Conservation (phyloP, 176 grass and related monocot species). For the Triticum aestivum region DNA sequence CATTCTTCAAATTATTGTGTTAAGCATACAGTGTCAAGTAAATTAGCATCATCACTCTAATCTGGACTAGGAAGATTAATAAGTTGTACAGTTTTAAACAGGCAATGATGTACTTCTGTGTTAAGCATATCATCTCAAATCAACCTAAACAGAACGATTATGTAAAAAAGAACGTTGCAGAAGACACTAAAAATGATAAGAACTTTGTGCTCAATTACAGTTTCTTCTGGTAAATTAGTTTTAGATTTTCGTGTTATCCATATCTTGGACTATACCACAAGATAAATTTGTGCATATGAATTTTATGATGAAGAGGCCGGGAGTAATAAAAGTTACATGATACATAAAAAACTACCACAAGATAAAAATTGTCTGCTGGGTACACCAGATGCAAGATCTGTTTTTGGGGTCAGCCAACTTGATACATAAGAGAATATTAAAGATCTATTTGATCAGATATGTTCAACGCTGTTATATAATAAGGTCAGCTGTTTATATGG, state of each 20-base stretch:
- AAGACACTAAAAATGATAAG: neutral
- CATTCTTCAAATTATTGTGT: conserved; percentile 8
- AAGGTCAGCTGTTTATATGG: neutral
- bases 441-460: neutral
- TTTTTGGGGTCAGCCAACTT: neutral
- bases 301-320: neutral
- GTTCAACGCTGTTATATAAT: neutral
- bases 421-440: neutral
- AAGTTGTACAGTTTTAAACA: neutral
- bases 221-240: neutral
- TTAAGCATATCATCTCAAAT: neutral
- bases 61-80: conserved; percentile 5
- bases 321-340: neutral
- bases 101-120: neutral
- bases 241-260: neutral
- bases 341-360: neutral
- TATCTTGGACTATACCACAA: neutral
- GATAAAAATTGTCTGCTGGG: neutral
- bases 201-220: conserved; percentile 1
- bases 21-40: neutral
- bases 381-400: neutral
- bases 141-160: neutral
- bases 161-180: neutral
- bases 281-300: neutral
- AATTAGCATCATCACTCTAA: neutral